Base-by-base conservation (phyloP, 2,329 filamentous ascomycete species). In the Colletotrichum cordylinicola region DNA sequence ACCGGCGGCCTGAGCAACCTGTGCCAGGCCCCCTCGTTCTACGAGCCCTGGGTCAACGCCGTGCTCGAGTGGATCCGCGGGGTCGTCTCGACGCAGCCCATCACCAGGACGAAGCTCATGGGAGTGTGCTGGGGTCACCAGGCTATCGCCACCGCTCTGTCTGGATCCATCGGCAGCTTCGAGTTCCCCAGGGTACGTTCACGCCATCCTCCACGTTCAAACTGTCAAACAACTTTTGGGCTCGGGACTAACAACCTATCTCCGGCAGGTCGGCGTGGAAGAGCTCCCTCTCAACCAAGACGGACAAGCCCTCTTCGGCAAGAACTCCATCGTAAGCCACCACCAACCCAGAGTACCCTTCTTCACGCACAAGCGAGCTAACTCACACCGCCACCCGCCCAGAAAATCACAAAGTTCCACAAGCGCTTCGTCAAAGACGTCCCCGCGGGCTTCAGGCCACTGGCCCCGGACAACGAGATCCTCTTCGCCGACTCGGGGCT, bases 371-470 rank as follows among this genome's bases (percentile, higher is more conserved):
- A 29, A 31, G 18, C 64, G 12, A 16, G 21, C 64, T 52, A 72
- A 31, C 2, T 10, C 12, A 0, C 43, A 12, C 62, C 18, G 3
- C 18, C 24, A 21, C 16, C 18, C 9, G 2, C 13, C 9, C 2
- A 75, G 70, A 73, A 75, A 69, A 65, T 73, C 35, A 73, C 73
- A 24, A 75, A 73, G 24, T 75, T 75, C 35, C 73, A 75, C 58
- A 75, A 60, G 35, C 70, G 73, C 12, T 75, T 75, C 55, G 70
- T 75, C 15, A 72, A 65, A 18, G 43, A 68, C 15, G 73, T 39
- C 4, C 73, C 73, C 9, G 43, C 10, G 7, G 70, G 73, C 43
- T 75, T 75, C 73, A 68, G 60, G 29, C 43, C 56, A 3, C 21
- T 75, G 27, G 73, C 73, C 1, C 33, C 33, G 2, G 70, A 75